Evolutionary conservation across 2,329 filamentous ascomycete genomes (phyloP), one percentile per base, ranked within the genome.

Genomic region (Cordyceps farinosa): DNA sequence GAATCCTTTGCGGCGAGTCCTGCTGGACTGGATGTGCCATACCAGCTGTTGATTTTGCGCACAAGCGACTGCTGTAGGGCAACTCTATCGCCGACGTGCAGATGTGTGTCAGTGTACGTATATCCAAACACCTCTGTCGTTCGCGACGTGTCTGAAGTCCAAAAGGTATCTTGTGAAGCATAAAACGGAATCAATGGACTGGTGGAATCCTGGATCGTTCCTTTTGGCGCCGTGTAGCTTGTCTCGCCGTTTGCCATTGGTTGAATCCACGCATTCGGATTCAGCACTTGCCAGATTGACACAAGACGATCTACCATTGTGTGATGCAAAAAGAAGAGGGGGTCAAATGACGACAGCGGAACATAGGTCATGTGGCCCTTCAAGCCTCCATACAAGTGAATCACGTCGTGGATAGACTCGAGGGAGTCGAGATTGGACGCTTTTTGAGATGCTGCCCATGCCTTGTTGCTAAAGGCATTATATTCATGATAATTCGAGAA

Each of bases 281-380:
- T 84, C 15, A 95, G 74, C 1, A 82, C 79, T 76, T 95, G 90
- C 90, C 90, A 95, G 65, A 96, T 83, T 38, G 90, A 85, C 66
- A 92, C 85, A 34, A 90, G 75, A 3, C 91, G 85, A 70, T 96
- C 91, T 8, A 92, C 83, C 74, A 90, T 92, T 66, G 81, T 78
- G 69, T 94, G 91, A 69, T 94, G 90, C 9, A 94, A 76, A 76
- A 89, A 90, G 75, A 94, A 93, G 13, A 91, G 77, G 0, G 91
- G 91, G 70, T 96, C 91, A 71, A 91, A 96, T 0, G 89, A 84
- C 1, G 90, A 90, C 68, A 89, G 89, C 22, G 87, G 85, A 38
- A 87, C 85, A 73, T 85, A 89, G 48, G 83, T 85, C 84, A 90
- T 89, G 69, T 91, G 89, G 1, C 89, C 88, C 42, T 81, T 80